phyloP scores from a whole-genome alignment of 83 land plant genomes.

The Diphasiastrum complanatum region DNA sequence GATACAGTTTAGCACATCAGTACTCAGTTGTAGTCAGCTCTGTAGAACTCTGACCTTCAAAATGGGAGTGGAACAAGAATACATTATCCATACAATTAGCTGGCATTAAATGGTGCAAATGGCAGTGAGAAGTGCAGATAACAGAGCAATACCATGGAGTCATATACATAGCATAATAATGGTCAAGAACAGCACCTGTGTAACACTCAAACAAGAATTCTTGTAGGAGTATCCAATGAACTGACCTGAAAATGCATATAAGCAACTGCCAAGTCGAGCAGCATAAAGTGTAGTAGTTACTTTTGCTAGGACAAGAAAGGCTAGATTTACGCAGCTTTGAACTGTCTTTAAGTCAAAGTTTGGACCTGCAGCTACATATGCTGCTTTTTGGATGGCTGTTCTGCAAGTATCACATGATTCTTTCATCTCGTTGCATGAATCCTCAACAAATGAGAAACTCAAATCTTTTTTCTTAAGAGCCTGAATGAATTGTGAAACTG shows the following conservation, averaged over 20 bases:
- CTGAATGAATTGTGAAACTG: not conserved
- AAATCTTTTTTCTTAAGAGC: not conserved
- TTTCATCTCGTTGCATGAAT: not conserved
- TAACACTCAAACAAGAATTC: too few species aligned
- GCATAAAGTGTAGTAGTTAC: not conserved
- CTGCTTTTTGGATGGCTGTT: not conserved
- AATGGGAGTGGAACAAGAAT: too few species aligned
- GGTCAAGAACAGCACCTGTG: not conserved
- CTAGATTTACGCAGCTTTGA: slow-evolving; percentile 10
- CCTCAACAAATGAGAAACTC: not conserved
- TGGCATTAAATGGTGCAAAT: too few species aligned
- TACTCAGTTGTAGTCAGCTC: too few species aligned
- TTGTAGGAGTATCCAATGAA: too few species aligned
- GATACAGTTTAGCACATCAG: too few species aligned
- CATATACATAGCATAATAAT: too few species aligned
- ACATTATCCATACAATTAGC: too few species aligned
- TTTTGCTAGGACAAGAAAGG: slow-evolving; percentile 12
- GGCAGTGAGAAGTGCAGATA: too few species aligned
- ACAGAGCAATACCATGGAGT: too few species aligned
- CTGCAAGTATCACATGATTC: slow-evolving; percentile 9
- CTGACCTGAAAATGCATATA: slow-evolving; percentile 3
- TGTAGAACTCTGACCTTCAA: too few species aligned
- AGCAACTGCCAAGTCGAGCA: slow-evolving; percentile 3
- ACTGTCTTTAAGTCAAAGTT: not conserved
- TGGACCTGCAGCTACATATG: slow-evolving; percentile 1